Conservation (phyloP, 2,329 filamentous ascomycete species). For the Paracoccidioides lutzii region DNA sequence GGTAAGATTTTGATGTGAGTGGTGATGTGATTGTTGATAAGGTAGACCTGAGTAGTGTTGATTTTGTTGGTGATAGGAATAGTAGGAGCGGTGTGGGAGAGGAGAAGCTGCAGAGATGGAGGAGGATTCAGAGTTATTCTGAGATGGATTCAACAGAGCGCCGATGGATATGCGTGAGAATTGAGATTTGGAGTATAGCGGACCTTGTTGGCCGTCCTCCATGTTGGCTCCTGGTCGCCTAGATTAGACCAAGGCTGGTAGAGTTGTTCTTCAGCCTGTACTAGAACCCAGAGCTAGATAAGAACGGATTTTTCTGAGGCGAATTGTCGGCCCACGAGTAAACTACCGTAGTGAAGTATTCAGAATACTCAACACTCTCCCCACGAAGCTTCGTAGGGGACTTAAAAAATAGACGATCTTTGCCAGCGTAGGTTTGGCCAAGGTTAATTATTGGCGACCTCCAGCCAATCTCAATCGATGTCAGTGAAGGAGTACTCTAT, state of each 20-base stretch:
- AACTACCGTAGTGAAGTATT: background rate
- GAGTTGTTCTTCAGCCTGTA: background rate
- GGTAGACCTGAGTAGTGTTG: background rate
- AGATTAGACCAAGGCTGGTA: background rate
- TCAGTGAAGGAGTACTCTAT: background rate
- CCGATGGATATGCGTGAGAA: slow-evolving; percentile 9
- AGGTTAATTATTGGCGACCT: background rate
- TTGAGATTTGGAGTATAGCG: background rate
- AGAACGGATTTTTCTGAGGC: background rate
- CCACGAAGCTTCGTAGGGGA: background rate
- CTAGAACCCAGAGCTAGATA: background rate
- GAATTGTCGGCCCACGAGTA: background rate
- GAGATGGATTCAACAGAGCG: slow-evolving; percentile 8
- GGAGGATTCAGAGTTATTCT: slow-evolving; percentile 1
- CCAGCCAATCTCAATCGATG: background rate
- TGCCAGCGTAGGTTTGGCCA: background rate
- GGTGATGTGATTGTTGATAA: slow-evolving; percentile 3
- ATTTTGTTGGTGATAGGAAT: slow-evolving; percentile 5
- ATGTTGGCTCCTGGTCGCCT: background rate
- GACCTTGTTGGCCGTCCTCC: background rate
- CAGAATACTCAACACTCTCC: background rate
- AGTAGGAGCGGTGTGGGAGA: background rate
- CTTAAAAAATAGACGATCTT: background rate
- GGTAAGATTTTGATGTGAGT: background rate
- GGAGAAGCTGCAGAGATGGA: slow-evolving; percentile 1